Evolutionary conservation across 768 basidiomycete species (phyloP), one percentile per base, ranked within the genome.

Genomic region (Termitomyces titanicus): DNA sequence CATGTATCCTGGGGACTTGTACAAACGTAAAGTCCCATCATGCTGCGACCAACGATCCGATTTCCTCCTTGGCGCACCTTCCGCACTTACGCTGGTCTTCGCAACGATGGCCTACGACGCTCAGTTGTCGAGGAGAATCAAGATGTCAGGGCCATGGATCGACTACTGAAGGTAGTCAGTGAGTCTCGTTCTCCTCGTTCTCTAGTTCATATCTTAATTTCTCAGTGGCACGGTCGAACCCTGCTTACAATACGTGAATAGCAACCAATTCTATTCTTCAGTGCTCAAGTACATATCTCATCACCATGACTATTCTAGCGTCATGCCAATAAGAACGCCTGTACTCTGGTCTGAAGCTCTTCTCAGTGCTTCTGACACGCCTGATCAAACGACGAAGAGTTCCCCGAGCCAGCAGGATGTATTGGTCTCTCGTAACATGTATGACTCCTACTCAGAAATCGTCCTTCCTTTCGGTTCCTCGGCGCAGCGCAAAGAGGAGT

Each of bases 401-500:
- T 46, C 62, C 37, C 56, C 62, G 18, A 33, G 59, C 18, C 47
- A 55, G 12, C 62, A 60, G 40, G 64, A 67, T 9, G 64, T 67
- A 6, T 72, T 74, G 1, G 63, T 70, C 12, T 78, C 81, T 7
- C 74, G 86, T 8, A 68, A 74, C 47, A 90, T 89, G 88, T 74
- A 83, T 48, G 86, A 89, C 62, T 88, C 86, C 0, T 89, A 89
- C 63, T 77, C 83, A 35, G 84, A 89, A 64, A 66, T 86, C 5
- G 61, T 79, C 8, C 77, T 90, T 18, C 85, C 85, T 1, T 89
- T 89, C 65, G 76, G 76, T 1, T 83, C 83, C 1, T 79, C 79
- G 15, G 75, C 82, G 0, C 68, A 78, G 51, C 68, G 86, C 12
- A 71, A 88, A 22, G 88, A 89, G 61, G 77, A 82, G 56, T 89